Conservation (phyloP, 129 eudicot species). For the Lactuca saligna region DNA sequence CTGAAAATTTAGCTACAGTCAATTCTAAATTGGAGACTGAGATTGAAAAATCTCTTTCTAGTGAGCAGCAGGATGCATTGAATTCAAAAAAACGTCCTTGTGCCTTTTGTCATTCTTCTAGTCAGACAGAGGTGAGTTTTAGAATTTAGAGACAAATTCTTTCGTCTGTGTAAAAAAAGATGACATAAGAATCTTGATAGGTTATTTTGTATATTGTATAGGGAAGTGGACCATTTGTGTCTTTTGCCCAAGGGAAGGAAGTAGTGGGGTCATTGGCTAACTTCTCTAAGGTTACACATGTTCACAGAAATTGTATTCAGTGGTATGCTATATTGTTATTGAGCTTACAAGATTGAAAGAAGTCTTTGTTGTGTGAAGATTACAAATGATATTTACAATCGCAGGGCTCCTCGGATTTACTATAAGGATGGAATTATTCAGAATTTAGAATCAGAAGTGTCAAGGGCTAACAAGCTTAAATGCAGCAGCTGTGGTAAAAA, state of each 20-base stretch:
- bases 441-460: conserved; percentile 69
- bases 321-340: conserved; percentile 43
- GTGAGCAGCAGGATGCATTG: not conserved
- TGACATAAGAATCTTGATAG: not conserved
- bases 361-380: too few species aligned
- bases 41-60: too few species aligned
- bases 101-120: conserved; percentile 74
- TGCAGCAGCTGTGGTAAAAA: conserved; percentile 70
- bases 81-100: conserved; percentile 36
- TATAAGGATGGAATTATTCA: conserved; percentile 45
- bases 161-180: too few species aligned
- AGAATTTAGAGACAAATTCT: not conserved
- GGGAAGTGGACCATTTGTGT: conserved; percentile 74
- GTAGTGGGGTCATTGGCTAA: conserved; percentile 36
- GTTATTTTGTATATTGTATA: conserved; percentile 25
- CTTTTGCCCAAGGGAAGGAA: conserved; percentile 64
- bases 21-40: too few species aligned
- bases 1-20: too few species aligned
- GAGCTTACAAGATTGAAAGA: too few species aligned
- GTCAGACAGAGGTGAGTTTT: conserved; percentile 54
- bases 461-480: conserved; percentile 77
- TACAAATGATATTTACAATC: not conserved
- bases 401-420: conserved; percentile 79
- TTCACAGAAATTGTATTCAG: conserved; percentile 63
- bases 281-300: conserved; percentile 47